Evolutionary conservation across 164 flowering plant species (phyloP).

Genomic region (Tinospora cordifolia): DNA sequence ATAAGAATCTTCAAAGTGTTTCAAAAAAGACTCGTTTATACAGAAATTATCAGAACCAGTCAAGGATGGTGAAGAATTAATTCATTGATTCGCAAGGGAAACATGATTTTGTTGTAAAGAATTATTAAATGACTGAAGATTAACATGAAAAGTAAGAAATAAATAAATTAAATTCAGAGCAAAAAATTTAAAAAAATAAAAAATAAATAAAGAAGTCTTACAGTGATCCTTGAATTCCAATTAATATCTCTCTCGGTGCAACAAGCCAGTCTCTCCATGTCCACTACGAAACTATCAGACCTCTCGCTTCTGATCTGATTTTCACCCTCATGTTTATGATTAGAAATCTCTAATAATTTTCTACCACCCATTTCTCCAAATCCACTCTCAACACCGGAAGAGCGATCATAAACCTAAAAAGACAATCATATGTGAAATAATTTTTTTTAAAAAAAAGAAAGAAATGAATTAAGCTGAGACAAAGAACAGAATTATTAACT

Average conservation of each 20-base stretch:
- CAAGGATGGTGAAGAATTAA: background rate
- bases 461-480: too few relatives aligned
- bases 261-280: conserved; percentile 42
- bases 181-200: background rate
- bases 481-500: background rate
- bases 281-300: conserved; percentile 45
- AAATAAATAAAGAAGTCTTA: conserved; percentile 18
- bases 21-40: too few relatives aligned
- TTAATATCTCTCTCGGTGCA: conserved; percentile 25
- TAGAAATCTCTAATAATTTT: conserved; percentile 22
- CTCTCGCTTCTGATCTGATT: conserved; percentile 19
- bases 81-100: too few relatives aligned
- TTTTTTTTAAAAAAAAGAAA: too few relatives aligned
- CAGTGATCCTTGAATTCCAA: conserved; percentile 43
- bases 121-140: background rate
- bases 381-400: background rate
- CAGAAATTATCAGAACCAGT: background rate
- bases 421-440: too few relatives aligned
- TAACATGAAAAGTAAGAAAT: background rate
- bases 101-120: background rate
- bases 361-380: background rate
- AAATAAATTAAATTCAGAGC: background rate
- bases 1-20: too few relatives aligned
- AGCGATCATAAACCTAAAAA: background rate
- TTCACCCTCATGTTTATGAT: conserved; percentile 12